Percentiles rank a stretch among this genome's conserved stretches.
Conservation (phyloP, 371 early-diverging fungal species). For the Mortierella sp. region DNA sequence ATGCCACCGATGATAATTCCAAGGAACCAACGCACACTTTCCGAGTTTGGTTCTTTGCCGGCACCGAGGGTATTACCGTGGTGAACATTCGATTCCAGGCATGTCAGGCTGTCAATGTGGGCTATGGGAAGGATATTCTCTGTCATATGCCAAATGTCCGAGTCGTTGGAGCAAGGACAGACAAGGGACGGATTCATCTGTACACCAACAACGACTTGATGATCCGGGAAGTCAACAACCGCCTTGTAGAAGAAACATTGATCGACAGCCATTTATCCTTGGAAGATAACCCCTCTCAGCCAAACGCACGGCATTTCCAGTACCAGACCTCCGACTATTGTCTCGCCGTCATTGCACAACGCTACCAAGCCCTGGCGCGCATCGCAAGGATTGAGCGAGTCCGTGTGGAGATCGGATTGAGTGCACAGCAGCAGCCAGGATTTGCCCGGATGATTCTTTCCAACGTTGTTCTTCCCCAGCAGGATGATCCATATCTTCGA, state of each 20-base stretch:
- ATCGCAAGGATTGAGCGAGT: conserved; percentile 55
- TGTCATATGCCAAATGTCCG: conserved; percentile 34
- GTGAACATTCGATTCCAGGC: conserved; percentile 33
- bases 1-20: not conserved
- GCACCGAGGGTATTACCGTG: conserved; percentile 30
- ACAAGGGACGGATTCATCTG: conserved; percentile 41
- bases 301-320: conserved; percentile 20
- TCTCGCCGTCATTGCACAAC: conserved; percentile 34
- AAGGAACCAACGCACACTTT: conserved; percentile 11
- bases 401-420: conserved; percentile 43
- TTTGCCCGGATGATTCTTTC: conserved; percentile 35
- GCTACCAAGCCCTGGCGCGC: conserved; percentile 39
- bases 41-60: conserved; percentile 41
- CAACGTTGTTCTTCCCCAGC: conserved; percentile 38
- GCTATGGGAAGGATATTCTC: conserved; percentile 43
- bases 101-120: conserved; percentile 37
- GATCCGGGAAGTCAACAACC: conserved; percentile 28
- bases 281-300: conserved; percentile 21
- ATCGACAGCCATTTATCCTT: conserved; percentile 16
- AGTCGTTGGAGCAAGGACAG: conserved; percentile 21
- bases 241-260: conserved; percentile 17
- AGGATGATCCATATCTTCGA: conserved; percentile 43
- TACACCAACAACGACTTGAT: conserved; percentile 33
- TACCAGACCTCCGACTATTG: conserved; percentile 33
- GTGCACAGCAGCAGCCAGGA: conserved; percentile 41